Conservation (phyloP, 495 filamentous ascomycete species). For the Talaromyces trachyspermus region DNA sequence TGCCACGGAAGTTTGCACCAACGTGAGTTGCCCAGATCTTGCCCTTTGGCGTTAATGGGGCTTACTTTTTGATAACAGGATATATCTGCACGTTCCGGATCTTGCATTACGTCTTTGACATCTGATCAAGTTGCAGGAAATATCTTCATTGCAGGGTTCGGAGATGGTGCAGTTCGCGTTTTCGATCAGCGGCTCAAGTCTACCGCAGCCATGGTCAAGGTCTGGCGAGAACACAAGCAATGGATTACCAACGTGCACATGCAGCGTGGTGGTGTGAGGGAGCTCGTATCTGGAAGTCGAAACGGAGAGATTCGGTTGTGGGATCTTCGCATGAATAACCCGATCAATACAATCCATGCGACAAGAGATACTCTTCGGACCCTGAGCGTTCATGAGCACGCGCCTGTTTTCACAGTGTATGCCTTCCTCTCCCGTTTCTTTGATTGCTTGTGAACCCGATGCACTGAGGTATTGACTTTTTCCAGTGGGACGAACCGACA, state of each 20-base stretch:
- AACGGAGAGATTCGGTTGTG: slow-evolving; percentile 92
- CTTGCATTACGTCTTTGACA: slow-evolving; percentile 90
- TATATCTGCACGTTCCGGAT: slow-evolving; percentile 91
- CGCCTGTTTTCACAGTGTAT: slow-evolving; percentile 94
- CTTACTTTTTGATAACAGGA: slow-evolving; percentile 49
- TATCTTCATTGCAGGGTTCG: slow-evolving; percentile 92
- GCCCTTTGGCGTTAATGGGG: too few relatives aligned
- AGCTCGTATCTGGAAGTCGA: slow-evolving; percentile 77
- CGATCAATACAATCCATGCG: slow-evolving; percentile 63
- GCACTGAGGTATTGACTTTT: background rate
- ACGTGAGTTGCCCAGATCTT: slow-evolving; percentile 34
- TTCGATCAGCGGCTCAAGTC: slow-evolving; percentile 84
- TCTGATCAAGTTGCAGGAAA: slow-evolving; percentile 96
- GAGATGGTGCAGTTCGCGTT: slow-evolving; percentile 90
- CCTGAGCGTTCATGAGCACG: slow-evolving; percentile 90
- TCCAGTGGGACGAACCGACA: slow-evolving; percentile 78
- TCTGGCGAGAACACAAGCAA: slow-evolving; percentile 90
- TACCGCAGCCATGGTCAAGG: slow-evolving; percentile 80
- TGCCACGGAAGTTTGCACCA: slow-evolving; percentile 82
- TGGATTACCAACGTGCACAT: slow-evolving; percentile 96
- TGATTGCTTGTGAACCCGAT: background rate
- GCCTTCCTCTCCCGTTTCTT: slow-evolving; percentile 23
- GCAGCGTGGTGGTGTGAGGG: slow-evolving; percentile 88
- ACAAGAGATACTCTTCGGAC: slow-evolving; percentile 76
- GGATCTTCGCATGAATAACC: slow-evolving; percentile 82